These are phyloP conservation scores for Scolecobasidium constrictum DNA, from an alignment of 2,329 filamentous ascomycete genomes.

Conservation along the genomic window DNA sequence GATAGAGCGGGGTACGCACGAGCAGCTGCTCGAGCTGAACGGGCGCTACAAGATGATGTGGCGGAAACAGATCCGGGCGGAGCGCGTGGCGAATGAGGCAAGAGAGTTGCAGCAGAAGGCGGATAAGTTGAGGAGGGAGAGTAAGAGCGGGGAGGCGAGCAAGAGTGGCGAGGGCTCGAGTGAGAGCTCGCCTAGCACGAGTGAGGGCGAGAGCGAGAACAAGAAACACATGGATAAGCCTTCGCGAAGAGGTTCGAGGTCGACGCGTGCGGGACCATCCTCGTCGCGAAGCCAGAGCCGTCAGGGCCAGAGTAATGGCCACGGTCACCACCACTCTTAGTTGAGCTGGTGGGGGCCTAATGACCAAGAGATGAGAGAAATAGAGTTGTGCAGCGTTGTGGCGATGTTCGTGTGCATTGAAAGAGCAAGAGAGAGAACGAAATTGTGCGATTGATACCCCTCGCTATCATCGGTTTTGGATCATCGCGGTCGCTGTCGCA, in stretches of 20 bases:
- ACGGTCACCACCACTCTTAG: too few species aligned
- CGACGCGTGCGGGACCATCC: too few species aligned
- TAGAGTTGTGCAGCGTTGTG: too few species aligned
- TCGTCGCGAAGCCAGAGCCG: too few species aligned
- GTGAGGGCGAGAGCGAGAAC: conserved; percentile 6
- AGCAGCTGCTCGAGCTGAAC: conserved; percentile 36
- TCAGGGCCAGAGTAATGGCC: too few species aligned
- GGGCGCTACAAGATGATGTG: conserved; percentile 40
- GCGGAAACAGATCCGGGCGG: conserved; percentile 41
- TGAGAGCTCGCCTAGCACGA: conserved; percentile 4
- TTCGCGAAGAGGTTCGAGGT: neutral
- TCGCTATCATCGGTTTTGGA: too few species aligned
- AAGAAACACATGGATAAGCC: neutral
- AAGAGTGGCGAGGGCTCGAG: conserved; percentile 4
- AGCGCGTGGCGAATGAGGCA: conserved; percentile 38
- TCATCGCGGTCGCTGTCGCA: too few species aligned
- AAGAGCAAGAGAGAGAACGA: too few species aligned
- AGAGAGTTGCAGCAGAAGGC: conserved; percentile 38
- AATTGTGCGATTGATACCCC: too few species aligned
- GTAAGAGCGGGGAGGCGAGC: conserved; percentile 23
- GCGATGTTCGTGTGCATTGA: too few species aligned
- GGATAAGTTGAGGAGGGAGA: conserved; percentile 35
- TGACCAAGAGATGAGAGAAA: too few species aligned
- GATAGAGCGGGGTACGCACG: conserved; percentile 40
- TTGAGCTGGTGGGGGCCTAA: too few species aligned